phyloP scores from a whole-genome alignment of 768 basidiomycete species.

The Leccinum rimulosum region DNA sequence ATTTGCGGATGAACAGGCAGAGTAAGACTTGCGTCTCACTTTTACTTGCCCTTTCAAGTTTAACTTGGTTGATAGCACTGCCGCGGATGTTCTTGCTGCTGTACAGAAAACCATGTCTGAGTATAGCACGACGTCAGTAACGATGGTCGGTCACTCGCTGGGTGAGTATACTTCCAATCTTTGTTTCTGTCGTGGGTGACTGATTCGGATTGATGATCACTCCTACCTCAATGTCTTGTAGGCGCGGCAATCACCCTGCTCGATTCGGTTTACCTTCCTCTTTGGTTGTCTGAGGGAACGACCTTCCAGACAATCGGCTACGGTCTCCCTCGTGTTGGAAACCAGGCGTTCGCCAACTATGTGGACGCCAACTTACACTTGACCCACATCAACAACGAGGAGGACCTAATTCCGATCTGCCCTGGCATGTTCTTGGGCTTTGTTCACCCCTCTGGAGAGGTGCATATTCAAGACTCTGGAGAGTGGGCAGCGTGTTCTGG shows the following conservation, averaged over 20 bases:
- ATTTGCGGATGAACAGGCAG: slow-evolving; percentile 43
- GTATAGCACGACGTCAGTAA: slow-evolving; percentile 37
- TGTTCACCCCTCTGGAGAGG: slow-evolving; percentile 40
- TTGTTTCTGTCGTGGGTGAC: background rate
- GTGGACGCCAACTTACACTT: slow-evolving; percentile 38
- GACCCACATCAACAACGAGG: slow-evolving; percentile 54
- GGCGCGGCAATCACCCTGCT: slow-evolving; percentile 37
- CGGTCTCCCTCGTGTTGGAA: slow-evolving; percentile 10
- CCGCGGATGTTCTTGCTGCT: slow-evolving; percentile 41
- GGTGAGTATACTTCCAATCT: slow-evolving; percentile 18
- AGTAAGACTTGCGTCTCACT: slow-evolving; percentile 31
- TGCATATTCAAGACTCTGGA: slow-evolving; percentile 43
- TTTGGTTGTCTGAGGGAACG: background rate
- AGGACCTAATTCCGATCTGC: slow-evolving; percentile 39
- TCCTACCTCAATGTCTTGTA: background rate
- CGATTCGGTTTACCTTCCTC: background rate
- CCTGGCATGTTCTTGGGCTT: slow-evolving; percentile 38
- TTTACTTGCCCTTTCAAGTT: background rate
- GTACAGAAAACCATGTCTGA: slow-evolving; percentile 37
- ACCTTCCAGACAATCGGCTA: slow-evolving; percentile 16
- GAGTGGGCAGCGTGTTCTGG: slow-evolving; percentile 58
- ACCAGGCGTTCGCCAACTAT: background rate
- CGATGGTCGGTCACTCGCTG: slow-evolving; percentile 45
- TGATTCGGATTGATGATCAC: background rate
- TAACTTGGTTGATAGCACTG: slow-evolving; percentile 31